phyloP scores from a whole-genome alignment of 805 yeast species.

The Ogataea pini region DNA sequence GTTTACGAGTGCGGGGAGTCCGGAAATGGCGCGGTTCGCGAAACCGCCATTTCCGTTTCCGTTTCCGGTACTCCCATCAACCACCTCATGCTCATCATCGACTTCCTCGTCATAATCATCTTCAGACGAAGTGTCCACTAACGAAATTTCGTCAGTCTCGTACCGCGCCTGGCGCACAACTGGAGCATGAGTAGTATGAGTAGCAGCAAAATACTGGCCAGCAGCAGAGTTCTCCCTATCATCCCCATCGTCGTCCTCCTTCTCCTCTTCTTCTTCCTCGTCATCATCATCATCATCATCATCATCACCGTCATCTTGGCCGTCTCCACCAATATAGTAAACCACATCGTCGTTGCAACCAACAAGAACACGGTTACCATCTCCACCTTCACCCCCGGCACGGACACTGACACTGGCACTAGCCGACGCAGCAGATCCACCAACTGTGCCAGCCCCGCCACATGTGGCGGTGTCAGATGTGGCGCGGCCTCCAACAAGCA shows the following conservation, averaged over 20 bases:
- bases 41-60: neutral
- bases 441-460: neutral
- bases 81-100: neutral
- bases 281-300: neutral
- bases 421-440: neutral
- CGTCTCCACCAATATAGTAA: constrained; percentile 17
- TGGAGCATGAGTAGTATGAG: neutral
- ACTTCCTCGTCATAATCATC: neutral
- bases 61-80: neutral
- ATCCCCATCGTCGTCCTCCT: neutral
- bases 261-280: neutral
- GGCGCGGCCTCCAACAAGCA: constrained; percentile 44
- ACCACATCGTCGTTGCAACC: constrained; percentile 34
- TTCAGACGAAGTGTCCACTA: neutral
- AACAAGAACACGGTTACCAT: constrained; percentile 26
- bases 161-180: neutral
- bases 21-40: neutral
- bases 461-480: constrained; percentile 10
- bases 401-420: constrained; percentile 3
- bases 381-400: constrained; percentile 1
- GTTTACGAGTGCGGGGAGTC: constrained; percentile 3
- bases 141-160: neutral
- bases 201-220: neutral
- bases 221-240: no score
- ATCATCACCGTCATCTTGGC: neutral